Conservation (phyloP, 2,329 filamentous ascomycete species). For the Xylaria sp. region DNA sequence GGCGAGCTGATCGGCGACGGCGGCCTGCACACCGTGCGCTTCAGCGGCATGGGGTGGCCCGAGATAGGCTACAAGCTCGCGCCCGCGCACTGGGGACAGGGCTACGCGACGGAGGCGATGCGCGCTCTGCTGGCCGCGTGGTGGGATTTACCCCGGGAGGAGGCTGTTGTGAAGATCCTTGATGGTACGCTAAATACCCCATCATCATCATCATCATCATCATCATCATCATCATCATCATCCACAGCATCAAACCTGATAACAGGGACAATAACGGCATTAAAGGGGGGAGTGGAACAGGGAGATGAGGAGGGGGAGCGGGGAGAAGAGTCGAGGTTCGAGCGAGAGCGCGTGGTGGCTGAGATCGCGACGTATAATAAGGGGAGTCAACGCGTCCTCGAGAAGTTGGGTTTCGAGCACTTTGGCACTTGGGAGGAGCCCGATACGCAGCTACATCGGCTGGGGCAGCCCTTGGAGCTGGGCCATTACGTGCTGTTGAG, state of each 20-base stretch:
- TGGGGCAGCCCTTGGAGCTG: constrained; percentile 42
- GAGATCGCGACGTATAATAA: constrained; percentile 41
- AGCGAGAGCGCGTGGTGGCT: constrained; percentile 41
- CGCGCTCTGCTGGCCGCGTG: constrained; percentile 40
- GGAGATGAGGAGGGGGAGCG: constrained; percentile 1
- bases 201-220: not conserved
- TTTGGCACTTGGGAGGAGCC: constrained; percentile 45
- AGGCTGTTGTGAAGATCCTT: constrained; percentile 20
- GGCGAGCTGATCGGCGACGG: constrained; percentile 49
- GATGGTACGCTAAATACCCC: constrained; percentile 17
- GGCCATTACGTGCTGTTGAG: constrained; percentile 30
- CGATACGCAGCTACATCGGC: constrained; percentile 42
- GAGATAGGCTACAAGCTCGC: constrained; percentile 45
- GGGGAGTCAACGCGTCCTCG: constrained; percentile 43
- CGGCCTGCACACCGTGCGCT: constrained; percentile 43
- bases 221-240: not conserved
- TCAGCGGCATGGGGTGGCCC: constrained; percentile 41
- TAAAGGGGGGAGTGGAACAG: too few species aligned
- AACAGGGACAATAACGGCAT: not conserved
- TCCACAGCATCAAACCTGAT: not conserved
- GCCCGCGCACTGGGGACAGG: constrained; percentile 42
- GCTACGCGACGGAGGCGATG: constrained; percentile 45
- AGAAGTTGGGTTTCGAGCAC: constrained; percentile 45
- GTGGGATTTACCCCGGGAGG: constrained; percentile 41
- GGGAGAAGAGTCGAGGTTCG: not conserved